Evolutionary conservation across 2,329 filamentous ascomycete species (phyloP).

Genomic region (Parasarocladium wereldwijsianum): DNA sequence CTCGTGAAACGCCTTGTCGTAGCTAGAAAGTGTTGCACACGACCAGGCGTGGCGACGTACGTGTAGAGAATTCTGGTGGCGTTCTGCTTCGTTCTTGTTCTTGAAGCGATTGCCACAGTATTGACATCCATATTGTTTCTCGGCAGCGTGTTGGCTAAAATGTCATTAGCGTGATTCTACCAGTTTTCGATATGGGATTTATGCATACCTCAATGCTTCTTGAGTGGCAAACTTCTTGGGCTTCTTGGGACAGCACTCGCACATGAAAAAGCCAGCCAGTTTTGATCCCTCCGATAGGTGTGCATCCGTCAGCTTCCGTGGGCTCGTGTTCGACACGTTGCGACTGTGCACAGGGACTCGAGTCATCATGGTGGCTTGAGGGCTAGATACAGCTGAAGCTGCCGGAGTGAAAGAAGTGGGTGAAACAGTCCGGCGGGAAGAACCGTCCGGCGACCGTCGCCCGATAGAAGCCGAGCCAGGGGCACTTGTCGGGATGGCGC

Average conservation of each 20-base stretch:
- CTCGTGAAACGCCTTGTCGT: conserved; percentile 74
- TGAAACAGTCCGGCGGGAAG: conserved; percentile 34
- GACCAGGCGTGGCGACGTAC: conserved; percentile 92
- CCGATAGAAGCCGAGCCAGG: conserved; percentile 33
- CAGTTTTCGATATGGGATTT: neutral
- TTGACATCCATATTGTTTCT: conserved; percentile 90
- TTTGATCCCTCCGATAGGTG: conserved; percentile 31
- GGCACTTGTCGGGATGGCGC: conserved; percentile 21
- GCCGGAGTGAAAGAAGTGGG: conserved; percentile 33
- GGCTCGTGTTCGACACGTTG: conserved; percentile 31
- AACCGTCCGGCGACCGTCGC: conserved; percentile 28
- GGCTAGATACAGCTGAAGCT: conserved; percentile 33
- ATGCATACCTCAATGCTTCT: conserved; percentile 65
- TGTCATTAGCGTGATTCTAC: too few relatives aligned
- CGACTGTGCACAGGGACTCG: conserved; percentile 26
- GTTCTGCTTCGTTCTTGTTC: conserved; percentile 96
- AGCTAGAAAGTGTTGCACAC: conserved; percentile 69
- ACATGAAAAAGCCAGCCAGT: conserved; percentile 44
- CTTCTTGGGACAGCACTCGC: conserved; percentile 94
- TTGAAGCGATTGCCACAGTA: conserved; percentile 95
- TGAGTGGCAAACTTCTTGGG: conserved; percentile 84
- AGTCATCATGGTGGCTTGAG: conserved; percentile 27
- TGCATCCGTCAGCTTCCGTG: conserved; percentile 36
- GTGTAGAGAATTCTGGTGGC: conserved; percentile 91
- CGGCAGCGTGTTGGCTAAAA: conserved; percentile 67